These are phyloP conservation scores for Nicotiana benthamiana DNA, from an alignment of 257 asterid species.

Conservation along the genomic window DNA sequence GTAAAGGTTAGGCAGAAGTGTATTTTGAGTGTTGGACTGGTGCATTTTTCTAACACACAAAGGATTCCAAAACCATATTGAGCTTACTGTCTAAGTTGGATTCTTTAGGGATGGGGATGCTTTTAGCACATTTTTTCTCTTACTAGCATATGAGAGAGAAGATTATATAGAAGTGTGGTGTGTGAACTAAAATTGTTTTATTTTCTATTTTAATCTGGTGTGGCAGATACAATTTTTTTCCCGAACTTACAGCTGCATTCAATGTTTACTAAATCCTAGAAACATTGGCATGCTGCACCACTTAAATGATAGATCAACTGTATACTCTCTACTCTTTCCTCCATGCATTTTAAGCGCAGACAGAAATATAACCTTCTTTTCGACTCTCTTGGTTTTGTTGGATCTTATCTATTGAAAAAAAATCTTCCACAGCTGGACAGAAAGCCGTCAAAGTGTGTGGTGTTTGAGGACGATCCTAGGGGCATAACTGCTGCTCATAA, in stretches of 20 bases:
- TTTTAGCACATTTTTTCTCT: not conserved
- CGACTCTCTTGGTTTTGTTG: not conserved
- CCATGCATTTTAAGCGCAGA: not conserved
- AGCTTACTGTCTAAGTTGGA: not conserved
- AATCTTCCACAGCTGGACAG: constrained; percentile 60
- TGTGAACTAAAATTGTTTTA: not conserved
- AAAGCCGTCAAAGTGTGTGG: constrained; percentile 93
- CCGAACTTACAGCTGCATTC: not conserved
- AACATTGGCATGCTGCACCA: not conserved
- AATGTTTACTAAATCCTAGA: not conserved
- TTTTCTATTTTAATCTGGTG: not conserved
- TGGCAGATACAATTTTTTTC: not conserved
- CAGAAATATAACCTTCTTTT: not conserved
- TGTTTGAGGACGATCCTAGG: constrained; percentile 90
- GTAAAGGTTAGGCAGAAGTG: constrained; percentile 58
- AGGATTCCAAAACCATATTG: not conserved
- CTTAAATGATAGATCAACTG: not conserved
- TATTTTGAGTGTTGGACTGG: not conserved
- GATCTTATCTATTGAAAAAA: not conserved
- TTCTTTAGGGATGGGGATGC: not conserved
- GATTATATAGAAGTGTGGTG: not conserved
- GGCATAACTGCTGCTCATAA: constrained; percentile 96
- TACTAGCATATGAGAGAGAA: not conserved
- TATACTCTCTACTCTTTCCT: not conserved
- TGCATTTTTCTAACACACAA: not conserved